These are phyloP conservation scores for Fomitopsis palustris DNA, from an alignment of 1,284 basidiomycete genomes.

Conservation along the genomic window DNA sequence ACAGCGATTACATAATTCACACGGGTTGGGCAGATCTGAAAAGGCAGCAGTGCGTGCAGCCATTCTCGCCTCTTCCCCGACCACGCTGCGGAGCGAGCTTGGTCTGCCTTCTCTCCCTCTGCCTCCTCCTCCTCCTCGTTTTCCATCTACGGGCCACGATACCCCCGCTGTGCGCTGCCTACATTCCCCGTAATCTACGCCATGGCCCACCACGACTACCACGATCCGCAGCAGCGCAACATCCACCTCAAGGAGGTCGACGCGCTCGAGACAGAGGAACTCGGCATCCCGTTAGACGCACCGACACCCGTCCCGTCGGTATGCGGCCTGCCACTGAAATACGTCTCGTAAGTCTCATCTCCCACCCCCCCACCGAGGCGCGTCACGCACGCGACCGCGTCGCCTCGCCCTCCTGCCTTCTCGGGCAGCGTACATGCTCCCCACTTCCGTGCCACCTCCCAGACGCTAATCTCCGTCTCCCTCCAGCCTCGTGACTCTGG, in stretches of 20 bases:
- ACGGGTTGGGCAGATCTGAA: constrained; percentile 10
- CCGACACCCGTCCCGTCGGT: constrained; percentile 47
- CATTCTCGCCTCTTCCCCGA: constrained; percentile 7
- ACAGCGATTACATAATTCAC: constrained; percentile 2
- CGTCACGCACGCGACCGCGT: constrained; percentile 8
- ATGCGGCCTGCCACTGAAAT: constrained; percentile 70
- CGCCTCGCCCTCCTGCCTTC: constrained; percentile 1
- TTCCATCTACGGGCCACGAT: constrained; percentile 13
- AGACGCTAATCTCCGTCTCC: constrained; percentile 5
- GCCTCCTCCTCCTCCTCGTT: constrained; percentile 8
- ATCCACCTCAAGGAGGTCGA: constrained; percentile 30
- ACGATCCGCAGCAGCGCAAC: constrained; percentile 21
- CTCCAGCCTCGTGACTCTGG: constrained; percentile 82
- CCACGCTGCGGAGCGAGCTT: constrained; percentile 30
- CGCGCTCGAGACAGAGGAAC: constrained; percentile 43
- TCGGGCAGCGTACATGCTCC: not conserved
- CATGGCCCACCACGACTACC: constrained; percentile 31
- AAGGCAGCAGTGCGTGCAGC: not conserved
- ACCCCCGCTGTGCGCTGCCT: constrained; percentile 15
- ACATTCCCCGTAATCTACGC: constrained; percentile 11
- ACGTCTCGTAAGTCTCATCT: constrained; percentile 48
- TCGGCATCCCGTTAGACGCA: constrained; percentile 36
- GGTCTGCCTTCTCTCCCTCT: constrained; percentile 11
- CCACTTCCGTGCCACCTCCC: not conserved
- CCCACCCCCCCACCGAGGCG: constrained; percentile 41